phyloP scores from a whole-genome alignment of 164 flowering plant species.

The Brasenia schreberi region DNA sequence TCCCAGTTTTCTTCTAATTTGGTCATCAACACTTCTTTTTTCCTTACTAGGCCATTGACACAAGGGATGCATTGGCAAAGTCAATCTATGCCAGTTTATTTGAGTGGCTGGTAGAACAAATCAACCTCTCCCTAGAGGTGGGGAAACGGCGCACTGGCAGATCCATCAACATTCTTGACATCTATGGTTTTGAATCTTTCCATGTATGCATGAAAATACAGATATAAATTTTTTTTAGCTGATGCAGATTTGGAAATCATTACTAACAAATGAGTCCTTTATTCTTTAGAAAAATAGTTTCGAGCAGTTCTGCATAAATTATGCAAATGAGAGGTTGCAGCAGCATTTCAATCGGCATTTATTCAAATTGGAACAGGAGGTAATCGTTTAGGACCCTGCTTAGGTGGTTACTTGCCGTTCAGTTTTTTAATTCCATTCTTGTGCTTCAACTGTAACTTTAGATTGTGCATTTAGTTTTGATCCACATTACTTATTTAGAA shows the following conservation, averaged over 20 bases:
- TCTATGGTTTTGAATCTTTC: constrained; percentile 96
- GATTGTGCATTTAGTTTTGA: too few species aligned
- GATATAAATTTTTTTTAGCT: too few species aligned
- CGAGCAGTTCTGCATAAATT: constrained; percentile 99
- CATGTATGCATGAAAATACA: constrained; percentile 32
- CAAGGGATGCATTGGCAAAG: constrained; percentile 96
- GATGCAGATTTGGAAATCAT: not conserved
- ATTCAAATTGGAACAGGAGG: constrained; percentile 99
- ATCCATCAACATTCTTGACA: constrained; percentile 97
- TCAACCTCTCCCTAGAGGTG: constrained; percentile 86
- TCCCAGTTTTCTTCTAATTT: not conserved
- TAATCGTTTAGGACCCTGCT: constrained; percentile 8
- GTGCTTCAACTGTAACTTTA: too few species aligned
- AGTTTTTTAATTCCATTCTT: too few species aligned
- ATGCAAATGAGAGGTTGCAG: constrained; percentile 97
- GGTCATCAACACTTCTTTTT: not conserved
- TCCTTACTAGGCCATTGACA: constrained; percentile 56
- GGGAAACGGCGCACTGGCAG: constrained; percentile 91
- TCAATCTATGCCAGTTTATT: constrained; percentile 91
- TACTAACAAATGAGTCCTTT: constrained; percentile 1
- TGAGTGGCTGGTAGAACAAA: constrained; percentile 96
- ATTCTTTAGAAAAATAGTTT: constrained; percentile 77
- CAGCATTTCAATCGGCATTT: constrained; percentile 97
- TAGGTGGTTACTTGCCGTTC: not conserved
- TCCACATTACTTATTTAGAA: too few species aligned